Conservation (phyloP, 345 rosid genomes). For the Diplotaxis tenuifolia region DNA sequence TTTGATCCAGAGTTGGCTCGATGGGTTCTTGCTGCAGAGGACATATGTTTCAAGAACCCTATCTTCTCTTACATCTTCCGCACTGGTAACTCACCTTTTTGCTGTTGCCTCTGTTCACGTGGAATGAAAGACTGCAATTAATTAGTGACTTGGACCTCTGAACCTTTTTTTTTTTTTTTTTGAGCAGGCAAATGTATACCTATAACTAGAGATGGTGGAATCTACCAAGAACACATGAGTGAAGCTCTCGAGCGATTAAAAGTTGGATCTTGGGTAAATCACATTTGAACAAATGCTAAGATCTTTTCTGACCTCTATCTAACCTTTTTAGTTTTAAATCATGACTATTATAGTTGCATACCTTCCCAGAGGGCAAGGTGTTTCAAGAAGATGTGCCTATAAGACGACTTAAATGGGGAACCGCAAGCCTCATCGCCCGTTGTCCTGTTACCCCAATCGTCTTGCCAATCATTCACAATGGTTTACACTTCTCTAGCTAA, state of each 20-base stretch:
- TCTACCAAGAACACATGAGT: slow-evolving; percentile 84
- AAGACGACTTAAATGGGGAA: slow-evolving; percentile 93
- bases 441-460: slow-evolving; percentile 71
- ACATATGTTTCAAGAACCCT: slow-evolving; percentile 75
- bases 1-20: slow-evolving; percentile 58
- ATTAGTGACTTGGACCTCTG: not conserved
- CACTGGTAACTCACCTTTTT: slow-evolving; percentile 44
- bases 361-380: slow-evolving; percentile 91
- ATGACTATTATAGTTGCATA: slow-evolving; percentile 66
- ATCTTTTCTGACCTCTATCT: not conserved
- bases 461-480: slow-evolving; percentile 71
- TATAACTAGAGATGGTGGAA: slow-evolving; percentile 86
- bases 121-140: not conserved
- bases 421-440: slow-evolving; percentile 83
- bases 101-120: not conserved
- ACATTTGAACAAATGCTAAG: not conserved
- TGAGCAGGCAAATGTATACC: slow-evolving; percentile 93
- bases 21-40: slow-evolving; percentile 94
- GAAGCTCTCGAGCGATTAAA: slow-evolving; percentile 75
- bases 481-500: slow-evolving; percentile 42
- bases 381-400: slow-evolving; percentile 75
- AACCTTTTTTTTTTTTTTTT: not conserved
- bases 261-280: slow-evolving; percentile 76
- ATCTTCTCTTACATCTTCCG: slow-evolving; percentile 69
- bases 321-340: slow-evolving; percentile 13